Conservation (phyloP, 2,329 filamentous ascomycete species). For the Pyrenophora tritici-repentis region DNA sequence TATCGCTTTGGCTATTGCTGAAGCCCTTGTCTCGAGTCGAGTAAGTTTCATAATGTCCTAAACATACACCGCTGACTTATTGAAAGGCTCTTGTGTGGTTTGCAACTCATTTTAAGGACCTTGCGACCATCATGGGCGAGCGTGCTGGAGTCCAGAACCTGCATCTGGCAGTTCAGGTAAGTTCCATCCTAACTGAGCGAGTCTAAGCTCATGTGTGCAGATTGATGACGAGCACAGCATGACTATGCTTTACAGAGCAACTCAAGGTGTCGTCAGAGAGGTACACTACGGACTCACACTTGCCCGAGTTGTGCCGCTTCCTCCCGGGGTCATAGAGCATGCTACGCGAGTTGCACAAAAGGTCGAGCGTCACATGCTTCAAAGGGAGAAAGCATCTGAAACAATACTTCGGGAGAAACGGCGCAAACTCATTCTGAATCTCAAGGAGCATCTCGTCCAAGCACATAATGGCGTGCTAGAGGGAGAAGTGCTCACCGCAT, state of each 20-base stretch:
- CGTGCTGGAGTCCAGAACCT: constrained; percentile 80
- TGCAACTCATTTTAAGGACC: constrained; percentile 86
- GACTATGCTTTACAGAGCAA: constrained; percentile 86
- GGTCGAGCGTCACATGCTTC: constrained; percentile 63
- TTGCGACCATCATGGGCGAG: constrained; percentile 75
- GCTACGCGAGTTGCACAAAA: constrained; percentile 70
- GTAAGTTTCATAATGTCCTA: constrained; percentile 13
- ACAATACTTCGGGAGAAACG: constrained; percentile 65
- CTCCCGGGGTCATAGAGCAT: constrained; percentile 66
- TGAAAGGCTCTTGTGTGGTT: constrained; percentile 79
- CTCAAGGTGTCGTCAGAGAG: constrained; percentile 70
- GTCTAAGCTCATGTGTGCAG: constrained; percentile 17
- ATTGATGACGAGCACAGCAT: constrained; percentile 63
- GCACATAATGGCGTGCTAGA: constrained; percentile 69
- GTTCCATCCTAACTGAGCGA: constrained; percentile 21
- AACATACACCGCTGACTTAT: neutral
- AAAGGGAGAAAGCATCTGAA: constrained; percentile 63
- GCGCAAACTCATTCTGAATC: constrained; percentile 72
- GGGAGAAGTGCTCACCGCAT: constrained; percentile 64
- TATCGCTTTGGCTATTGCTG: constrained; percentile 87
- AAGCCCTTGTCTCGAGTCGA: constrained; percentile 77
- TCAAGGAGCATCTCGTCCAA: constrained; percentile 74
- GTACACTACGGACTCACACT: constrained; percentile 84
- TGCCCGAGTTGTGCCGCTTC: constrained; percentile 75
- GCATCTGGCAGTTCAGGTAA: constrained; percentile 75